Evolutionary conservation across 768 basidiomycete genomes (phyloP).

Genomic region (Lentinula raphanica): DNA sequence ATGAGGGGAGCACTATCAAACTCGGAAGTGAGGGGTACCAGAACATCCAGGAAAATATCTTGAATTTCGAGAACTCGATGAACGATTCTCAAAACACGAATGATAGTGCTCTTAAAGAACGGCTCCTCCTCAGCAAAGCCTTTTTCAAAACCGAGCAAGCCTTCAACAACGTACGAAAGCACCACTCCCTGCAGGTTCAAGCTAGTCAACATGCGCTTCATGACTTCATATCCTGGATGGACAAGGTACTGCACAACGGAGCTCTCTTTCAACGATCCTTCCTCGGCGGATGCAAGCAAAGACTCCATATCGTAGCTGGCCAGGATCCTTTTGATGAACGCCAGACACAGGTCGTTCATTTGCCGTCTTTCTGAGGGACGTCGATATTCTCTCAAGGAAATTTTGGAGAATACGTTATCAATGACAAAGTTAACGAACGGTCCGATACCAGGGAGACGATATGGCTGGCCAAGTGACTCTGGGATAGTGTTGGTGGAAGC

Average conservation of each 20-base stretch:
- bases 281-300: constrained; percentile 55
- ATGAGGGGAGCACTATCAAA: constrained; percentile 50
- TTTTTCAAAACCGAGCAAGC: constrained; percentile 70
- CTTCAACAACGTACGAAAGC: constrained; percentile 77
- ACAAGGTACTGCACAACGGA: constrained; percentile 49
- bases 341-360: constrained; percentile 78
- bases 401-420: constrained; percentile 82
- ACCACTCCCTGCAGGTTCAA: constrained; percentile 69
- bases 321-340: constrained; percentile 79
- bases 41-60: constrained; percentile 83
- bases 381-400: constrained; percentile 69
- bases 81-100: constrained; percentile 77
- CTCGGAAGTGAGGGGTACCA: constrained; percentile 72
- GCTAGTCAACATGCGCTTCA: constrained; percentile 71
- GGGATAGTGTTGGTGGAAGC: constrained; percentile 70
- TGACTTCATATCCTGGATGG: constrained; percentile 86
- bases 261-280: constrained; percentile 46
- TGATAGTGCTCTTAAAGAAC: constrained; percentile 68
- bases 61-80: constrained; percentile 81
- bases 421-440: constrained; percentile 85
- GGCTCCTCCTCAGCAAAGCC: constrained; percentile 64
- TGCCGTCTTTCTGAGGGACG: constrained; percentile 78
- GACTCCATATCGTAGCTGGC: constrained; percentile 78
- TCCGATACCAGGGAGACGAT: constrained; percentile 72
- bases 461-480: constrained; percentile 73